A percentile compares a stretch with the other conserved stretches of the same genome.
phyloP scores from a whole-genome alignment of 441 rosid genomes.

The Geranium incanum region DNA sequence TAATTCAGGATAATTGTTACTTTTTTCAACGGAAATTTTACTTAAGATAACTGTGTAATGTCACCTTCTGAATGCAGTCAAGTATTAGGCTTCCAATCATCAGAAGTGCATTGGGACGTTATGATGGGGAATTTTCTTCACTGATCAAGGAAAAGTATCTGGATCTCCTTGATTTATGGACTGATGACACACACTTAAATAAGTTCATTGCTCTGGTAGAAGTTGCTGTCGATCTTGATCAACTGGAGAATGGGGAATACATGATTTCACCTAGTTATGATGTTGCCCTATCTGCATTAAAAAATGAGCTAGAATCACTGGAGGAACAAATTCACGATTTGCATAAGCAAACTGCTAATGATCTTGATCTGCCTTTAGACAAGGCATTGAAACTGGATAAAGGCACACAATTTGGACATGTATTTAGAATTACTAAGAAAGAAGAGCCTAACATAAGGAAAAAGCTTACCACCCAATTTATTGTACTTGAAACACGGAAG shows the following conservation, averaged over 20 bases:
- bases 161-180: conserved; percentile 43
- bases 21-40: conserved; percentile 9
- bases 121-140: conserved; percentile 60
- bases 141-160: conserved; percentile 64
- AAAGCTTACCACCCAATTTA: conserved; percentile 72
- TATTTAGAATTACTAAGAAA: conserved; percentile 92
- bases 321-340: conserved; percentile 69
- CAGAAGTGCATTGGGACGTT: conserved; percentile 56
- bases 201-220: conserved; percentile 81
- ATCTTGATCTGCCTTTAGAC: conserved; percentile 75
- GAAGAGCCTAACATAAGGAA: conserved; percentile 96
- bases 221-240: conserved; percentile 82
- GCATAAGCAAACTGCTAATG: conserved; percentile 76
- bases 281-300: conserved; percentile 52
- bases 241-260: conserved; percentile 92
- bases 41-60: background rate
- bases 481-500: conserved; percentile 93
- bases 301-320: conserved; percentile 68
- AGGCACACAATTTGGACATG: conserved; percentile 91
- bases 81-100: conserved; percentile 77
- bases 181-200: conserved; percentile 68
- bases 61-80: conserved; percentile 54
- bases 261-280: conserved; percentile 90
- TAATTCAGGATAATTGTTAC: background rate
- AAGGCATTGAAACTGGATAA: conserved; percentile 85